A percentile compares a stretch with the other conserved stretches of the same genome.
phyloP scores from a whole-genome alignment of 2,329 filamentous ascomycete species.

The Trichoderma sp. region DNA sequence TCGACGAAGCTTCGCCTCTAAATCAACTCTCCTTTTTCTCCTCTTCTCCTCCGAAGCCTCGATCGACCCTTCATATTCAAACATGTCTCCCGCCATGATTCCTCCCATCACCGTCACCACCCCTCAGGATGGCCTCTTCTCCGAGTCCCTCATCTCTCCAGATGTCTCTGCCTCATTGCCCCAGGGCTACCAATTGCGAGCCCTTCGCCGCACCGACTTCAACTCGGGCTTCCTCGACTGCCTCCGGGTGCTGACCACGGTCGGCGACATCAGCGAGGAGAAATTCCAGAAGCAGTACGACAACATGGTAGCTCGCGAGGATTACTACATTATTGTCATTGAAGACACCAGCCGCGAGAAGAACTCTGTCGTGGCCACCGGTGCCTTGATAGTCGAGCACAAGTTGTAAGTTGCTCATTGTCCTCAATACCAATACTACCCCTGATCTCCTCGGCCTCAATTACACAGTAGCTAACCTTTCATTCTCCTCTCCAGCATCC shows the following conservation, averaged over 20 bases:
- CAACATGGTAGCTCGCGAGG: slow-evolving; percentile 71
- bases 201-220: slow-evolving; percentile 77
- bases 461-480: slow-evolving; percentile 23
- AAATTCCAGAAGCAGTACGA: slow-evolving; percentile 78
- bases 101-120: slow-evolving; percentile 10
- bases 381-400: slow-evolving; percentile 84
- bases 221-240: slow-evolving; percentile 84
- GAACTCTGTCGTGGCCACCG: slow-evolving; percentile 78
- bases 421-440: not conserved
- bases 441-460: not conserved
- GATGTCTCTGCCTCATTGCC: slow-evolving; percentile 71
- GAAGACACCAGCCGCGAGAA: slow-evolving; percentile 62
- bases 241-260: slow-evolving; percentile 84
- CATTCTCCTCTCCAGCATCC: slow-evolving; percentile 55
- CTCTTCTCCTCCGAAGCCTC: not conserved
- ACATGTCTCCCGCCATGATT: slow-evolving; percentile 4
- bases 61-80: not conserved
- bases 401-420: slow-evolving; percentile 66
- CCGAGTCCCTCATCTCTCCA: slow-evolving; percentile 71
- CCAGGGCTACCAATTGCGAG: slow-evolving; percentile 76
- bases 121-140: slow-evolving; percentile 65
- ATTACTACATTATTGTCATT: slow-evolving; percentile 85
- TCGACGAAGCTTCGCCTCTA: not conserved
- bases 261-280: slow-evolving; percentile 77
- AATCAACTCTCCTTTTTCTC: not conserved